These are phyloP conservation scores for Geum urbanum DNA, from an alignment of 306 rosid genomes.

Conservation along the genomic window DNA sequence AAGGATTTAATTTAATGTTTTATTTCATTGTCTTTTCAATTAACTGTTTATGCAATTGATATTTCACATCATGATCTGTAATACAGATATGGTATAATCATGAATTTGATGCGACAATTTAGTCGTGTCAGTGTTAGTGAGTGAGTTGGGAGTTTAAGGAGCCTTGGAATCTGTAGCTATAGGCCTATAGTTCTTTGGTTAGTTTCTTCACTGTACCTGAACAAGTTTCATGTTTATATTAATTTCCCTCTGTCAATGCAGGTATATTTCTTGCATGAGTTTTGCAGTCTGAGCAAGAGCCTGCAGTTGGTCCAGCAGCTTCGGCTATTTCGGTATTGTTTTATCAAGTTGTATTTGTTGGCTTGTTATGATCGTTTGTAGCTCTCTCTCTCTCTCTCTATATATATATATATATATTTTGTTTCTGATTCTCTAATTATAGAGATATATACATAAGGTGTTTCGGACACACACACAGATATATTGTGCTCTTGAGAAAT, in stretches of 20 bases:
- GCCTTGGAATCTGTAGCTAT: not conserved
- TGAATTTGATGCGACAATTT: not conserved
- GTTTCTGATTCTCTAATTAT: too few relatives aligned
- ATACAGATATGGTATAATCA: not conserved
- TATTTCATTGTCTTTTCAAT: not conserved
- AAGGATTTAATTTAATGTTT: too few relatives aligned
- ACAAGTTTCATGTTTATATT: not conserved
- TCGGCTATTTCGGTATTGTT: conserved; percentile 71
- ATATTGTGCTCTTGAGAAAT: conserved; percentile 19
- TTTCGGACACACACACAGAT: too few relatives aligned
- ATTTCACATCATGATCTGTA: not conserved
- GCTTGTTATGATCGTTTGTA: conserved; percentile 6
- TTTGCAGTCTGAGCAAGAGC: conserved; percentile 89
- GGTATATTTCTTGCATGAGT: conserved; percentile 87
- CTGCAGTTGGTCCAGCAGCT: conserved; percentile 94
- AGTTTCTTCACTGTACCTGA: not conserved
- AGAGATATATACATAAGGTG: too few relatives aligned
- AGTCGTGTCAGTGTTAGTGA: conserved; percentile 4
- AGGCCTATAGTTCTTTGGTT: conserved; percentile 1
- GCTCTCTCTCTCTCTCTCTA: conserved; percentile 5
- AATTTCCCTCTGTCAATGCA: conserved; percentile 22
- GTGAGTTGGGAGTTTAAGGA: not conserved
- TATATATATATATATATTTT: too few relatives aligned
- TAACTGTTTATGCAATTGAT: not conserved
- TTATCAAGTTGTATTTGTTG: conserved; percentile 14